phyloP scores from a whole-genome alignment of 495 filamentous ascomycete genomes.

The Penicillium samsonianum region DNA sequence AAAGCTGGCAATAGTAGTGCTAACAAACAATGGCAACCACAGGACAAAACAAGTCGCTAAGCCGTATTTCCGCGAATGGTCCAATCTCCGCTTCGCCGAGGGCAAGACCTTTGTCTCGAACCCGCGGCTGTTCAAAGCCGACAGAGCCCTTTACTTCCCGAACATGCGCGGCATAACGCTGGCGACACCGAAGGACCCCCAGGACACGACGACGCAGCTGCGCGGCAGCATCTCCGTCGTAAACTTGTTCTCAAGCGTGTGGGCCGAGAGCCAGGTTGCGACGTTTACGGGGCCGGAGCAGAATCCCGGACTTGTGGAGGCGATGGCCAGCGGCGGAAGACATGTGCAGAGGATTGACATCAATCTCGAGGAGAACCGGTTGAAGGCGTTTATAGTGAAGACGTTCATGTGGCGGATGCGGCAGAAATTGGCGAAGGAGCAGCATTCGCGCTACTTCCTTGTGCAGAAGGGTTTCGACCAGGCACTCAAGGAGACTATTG shows the following conservation, averaged over 20 bases:
- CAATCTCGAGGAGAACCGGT: conserved; percentile 77
- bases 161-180: conserved; percentile 84
- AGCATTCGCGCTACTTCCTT: conserved; percentile 78
- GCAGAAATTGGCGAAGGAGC: conserved; percentile 52
- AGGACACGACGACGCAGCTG: conserved; percentile 73
- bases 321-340: conserved; percentile 42
- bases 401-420: conserved; percentile 67
- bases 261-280: conserved; percentile 79
- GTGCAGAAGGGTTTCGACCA: conserved; percentile 75
- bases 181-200: conserved; percentile 43
- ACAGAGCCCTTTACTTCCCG: conserved; percentile 85
- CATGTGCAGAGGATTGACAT: conserved; percentile 74
- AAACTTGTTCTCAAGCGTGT: conserved; percentile 73
- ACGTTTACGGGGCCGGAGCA: conserved; percentile 63
- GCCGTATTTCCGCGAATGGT: conserved; percentile 93
- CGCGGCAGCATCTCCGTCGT: conserved; percentile 74
- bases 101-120: conserved; percentile 90
- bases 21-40: conserved; percentile 11
- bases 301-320: conserved; percentile 64
- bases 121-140: conserved; percentile 69
- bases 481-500: conserved; percentile 73
- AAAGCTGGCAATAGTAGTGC: not conserved
- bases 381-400: conserved; percentile 75
- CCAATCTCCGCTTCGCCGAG: conserved; percentile 72
- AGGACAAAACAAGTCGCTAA: conserved; percentile 62